Percentiles rank a stretch among this genome's conserved stretches.
Evolutionary conservation across 139 green algal species (phyloP).

Genomic region (Coelastrella sp.): DNA sequence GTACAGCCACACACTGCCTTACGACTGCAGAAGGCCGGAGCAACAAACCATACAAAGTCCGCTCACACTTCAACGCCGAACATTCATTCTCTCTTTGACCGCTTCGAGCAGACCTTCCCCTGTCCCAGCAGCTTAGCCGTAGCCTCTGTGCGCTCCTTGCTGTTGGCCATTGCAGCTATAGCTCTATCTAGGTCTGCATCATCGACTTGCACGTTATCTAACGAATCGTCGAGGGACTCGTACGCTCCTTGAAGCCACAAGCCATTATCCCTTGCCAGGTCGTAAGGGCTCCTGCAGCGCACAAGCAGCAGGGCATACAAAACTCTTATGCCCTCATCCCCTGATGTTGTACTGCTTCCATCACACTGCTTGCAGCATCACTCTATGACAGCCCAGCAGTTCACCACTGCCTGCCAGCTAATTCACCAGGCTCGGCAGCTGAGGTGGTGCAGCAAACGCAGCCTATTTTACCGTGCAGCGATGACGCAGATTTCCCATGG

Average conservation of each 20-base stretch:
- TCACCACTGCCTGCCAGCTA: background rate
- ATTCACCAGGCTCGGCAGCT: no score
- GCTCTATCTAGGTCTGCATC: background rate
- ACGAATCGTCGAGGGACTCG: background rate
- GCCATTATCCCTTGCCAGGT: background rate
- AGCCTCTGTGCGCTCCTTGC: background rate
- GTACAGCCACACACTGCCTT: no score
- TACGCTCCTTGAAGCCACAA: constrained; percentile 7
- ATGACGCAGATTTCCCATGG: no score
- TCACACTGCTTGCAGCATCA: background rate
- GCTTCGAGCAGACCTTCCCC: background rate
- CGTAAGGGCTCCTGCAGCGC: constrained; percentile 23
- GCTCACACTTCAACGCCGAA: no score
- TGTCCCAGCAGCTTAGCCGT: background rate
- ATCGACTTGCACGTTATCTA: background rate
- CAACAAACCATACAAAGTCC: no score
- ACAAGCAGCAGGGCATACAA: background rate
- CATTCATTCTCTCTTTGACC: background rate
- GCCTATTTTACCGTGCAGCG: no score
- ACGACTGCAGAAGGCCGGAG: no score
- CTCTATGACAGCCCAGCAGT: background rate
- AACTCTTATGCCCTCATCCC: background rate
- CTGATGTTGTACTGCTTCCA: background rate
- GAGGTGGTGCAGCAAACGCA: background rate
- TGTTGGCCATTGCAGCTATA: background rate